These are phyloP conservation scores for Zea luxurians DNA, from an alignment of 176 grass and related monocot genomes.

Conservation along the genomic window DNA sequence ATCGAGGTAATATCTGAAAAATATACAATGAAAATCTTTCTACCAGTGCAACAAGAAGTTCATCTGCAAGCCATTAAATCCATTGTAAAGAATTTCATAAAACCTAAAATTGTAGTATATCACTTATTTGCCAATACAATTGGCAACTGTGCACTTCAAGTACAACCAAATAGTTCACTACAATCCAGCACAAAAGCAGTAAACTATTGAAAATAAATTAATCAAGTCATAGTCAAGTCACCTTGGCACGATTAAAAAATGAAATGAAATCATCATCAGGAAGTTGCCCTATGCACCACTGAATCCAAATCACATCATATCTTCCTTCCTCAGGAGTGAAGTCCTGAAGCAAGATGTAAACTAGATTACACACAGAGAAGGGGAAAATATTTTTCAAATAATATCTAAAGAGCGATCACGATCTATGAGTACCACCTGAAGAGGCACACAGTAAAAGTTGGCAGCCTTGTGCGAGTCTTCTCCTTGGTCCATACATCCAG, in stretches of 20 bases:
- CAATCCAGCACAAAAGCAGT: constrained; percentile 15
- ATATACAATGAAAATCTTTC: background rate
- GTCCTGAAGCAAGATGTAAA: constrained; percentile 49
- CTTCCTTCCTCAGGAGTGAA: constrained; percentile 83
- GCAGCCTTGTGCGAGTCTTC: constrained; percentile 60
- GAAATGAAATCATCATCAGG: constrained; percentile 93
- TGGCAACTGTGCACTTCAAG: background rate
- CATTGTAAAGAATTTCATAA: background rate
- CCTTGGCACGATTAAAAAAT: constrained; percentile 92
- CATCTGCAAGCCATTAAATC: background rate
- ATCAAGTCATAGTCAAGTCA: constrained; percentile 20
- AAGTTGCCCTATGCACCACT: constrained; percentile 99
- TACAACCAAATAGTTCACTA: constrained; percentile 4
- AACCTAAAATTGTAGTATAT: constrained; percentile 17
- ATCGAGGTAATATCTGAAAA: constrained; percentile 7
- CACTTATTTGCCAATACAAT: background rate
- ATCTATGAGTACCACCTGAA: constrained; percentile 56
- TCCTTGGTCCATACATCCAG: constrained; percentile 48
- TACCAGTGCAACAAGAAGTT: background rate
- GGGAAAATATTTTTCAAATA: background rate
- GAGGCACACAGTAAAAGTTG: constrained; percentile 87
- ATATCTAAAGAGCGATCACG: constrained; percentile 1
- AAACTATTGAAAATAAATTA: constrained; percentile 17
- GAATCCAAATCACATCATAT: constrained; percentile 99
- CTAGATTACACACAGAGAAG: constrained; percentile 6